These are phyloP conservation scores for Choanephora cucurbitarum DNA, from an alignment of 371 early-diverging fungal species.

Conservation along the genomic window DNA sequence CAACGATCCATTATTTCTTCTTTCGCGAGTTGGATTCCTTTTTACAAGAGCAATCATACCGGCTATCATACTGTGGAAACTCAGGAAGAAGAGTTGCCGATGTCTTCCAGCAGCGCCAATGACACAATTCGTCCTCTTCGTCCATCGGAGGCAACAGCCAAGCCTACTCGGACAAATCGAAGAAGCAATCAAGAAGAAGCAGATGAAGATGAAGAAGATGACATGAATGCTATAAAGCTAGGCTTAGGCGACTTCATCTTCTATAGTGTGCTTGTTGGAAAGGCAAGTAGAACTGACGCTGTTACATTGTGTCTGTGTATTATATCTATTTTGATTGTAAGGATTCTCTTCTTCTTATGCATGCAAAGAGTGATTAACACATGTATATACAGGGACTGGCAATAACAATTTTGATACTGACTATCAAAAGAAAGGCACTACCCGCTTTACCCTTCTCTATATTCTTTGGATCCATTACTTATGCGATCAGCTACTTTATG, in stretches of 20 bases:
- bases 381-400: slow-evolving; percentile 16
- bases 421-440: slow-evolving; percentile 18
- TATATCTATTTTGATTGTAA: slow-evolving; percentile 23
- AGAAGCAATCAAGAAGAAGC: background rate
- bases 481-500: slow-evolving; percentile 21
- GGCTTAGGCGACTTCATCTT: slow-evolving; percentile 31
- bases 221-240: slow-evolving; percentile 23
- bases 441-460: slow-evolving; percentile 28
- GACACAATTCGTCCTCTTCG: no score
- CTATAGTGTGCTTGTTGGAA: slow-evolving; percentile 27
- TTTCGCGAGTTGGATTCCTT: slow-evolving; percentile 7
- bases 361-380: no score
- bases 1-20: background rate
- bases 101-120: no score
- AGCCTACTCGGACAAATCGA: background rate
- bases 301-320: slow-evolving; percentile 26
- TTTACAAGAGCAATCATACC: background rate
- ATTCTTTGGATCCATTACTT: slow-evolving; percentile 23
- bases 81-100: background rate
- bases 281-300: slow-evolving; percentile 16
- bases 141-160: background rate
- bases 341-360: no score
- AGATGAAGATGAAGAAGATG: slow-evolving; percentile 10
- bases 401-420: slow-evolving; percentile 22
- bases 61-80: slow-evolving; percentile 6